phyloP scores from a whole-genome alignment of 164 flowering plant species.

The Sedum album region DNA sequence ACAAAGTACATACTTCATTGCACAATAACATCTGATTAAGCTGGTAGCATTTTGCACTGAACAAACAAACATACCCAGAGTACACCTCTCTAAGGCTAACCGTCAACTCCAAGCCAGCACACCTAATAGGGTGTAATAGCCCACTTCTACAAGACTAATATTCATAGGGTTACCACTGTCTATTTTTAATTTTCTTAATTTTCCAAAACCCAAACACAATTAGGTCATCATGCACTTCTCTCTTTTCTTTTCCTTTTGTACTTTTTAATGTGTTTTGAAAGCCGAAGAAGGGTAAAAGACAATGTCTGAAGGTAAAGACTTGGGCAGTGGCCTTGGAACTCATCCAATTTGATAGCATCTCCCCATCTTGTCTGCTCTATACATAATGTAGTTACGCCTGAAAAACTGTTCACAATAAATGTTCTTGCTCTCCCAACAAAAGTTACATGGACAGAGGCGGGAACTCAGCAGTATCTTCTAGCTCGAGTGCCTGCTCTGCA shows the following conservation, averaged over 20 bases:
- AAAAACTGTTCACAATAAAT: background rate
- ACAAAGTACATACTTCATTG: background rate
- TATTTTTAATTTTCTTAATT: constrained; percentile 1
- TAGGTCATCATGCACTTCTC: background rate
- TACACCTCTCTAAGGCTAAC: background rate
- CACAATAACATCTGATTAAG: background rate
- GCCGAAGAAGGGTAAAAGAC: background rate
- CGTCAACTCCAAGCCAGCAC: background rate
- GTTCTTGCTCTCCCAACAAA: background rate
- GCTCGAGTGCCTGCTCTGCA: constrained; percentile 14
- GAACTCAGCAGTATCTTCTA: constrained; percentile 26
- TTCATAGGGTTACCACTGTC: background rate
- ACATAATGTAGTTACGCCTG: background rate
- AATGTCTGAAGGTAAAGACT: background rate
- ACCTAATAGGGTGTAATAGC: background rate
- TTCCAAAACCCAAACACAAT: background rate
- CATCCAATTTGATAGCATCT: background rate
- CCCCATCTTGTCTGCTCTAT: background rate
- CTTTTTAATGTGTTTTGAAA: background rate
- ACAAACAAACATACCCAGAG: background rate
- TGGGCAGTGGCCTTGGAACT: background rate
- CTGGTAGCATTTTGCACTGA: background rate
- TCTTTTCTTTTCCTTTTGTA: background rate
- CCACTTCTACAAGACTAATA: background rate
- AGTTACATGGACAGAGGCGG: constrained; percentile 24